These are phyloP conservation scores for Lipomyces chichibuensis DNA, from an alignment of 805 yeast species.

Conservation along the genomic window DNA sequence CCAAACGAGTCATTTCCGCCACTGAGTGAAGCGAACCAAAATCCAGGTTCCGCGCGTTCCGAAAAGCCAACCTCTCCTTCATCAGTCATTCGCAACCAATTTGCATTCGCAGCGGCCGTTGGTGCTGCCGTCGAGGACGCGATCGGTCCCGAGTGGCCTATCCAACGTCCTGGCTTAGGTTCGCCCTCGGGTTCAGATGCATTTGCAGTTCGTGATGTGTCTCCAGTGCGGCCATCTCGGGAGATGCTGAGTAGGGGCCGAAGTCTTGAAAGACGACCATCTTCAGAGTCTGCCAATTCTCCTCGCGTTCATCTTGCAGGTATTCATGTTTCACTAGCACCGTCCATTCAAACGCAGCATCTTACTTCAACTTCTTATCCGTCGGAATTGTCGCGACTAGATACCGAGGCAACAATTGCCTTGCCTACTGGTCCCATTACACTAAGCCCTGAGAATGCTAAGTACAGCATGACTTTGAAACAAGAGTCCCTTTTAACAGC, in stretches of 20 bases:
- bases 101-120: too few species aligned
- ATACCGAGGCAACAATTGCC: not conserved
- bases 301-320: not conserved
- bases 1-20: slow-evolving; percentile 6
- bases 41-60: not conserved
- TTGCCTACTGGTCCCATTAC: not conserved
- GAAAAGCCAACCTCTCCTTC: not conserved
- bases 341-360: not conserved
- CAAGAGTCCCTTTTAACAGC: not conserved
- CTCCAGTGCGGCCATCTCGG: too few species aligned
- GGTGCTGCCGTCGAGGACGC: too few species aligned
- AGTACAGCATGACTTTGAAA: not conserved
- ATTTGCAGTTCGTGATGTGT: not conserved
- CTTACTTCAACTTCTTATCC: not conserved
- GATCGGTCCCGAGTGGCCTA: too few species aligned
- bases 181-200: slow-evolving; percentile 5
- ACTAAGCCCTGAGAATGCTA: not conserved
- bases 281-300: too few species aligned
- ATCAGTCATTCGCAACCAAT: not conserved
- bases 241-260: too few species aligned
- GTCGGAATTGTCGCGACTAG: not conserved
- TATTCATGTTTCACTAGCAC: not conserved
- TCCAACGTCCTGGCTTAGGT: too few species aligned
- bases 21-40: slow-evolving; percentile 3
- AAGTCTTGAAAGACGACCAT: too few species aligned